Percentiles rank a stretch among this genome's conserved stretches.
These are phyloP conservation scores for Solanum lycopersicoides DNA, from an alignment of 257 asterid genomes.

Conservation along the genomic window DNA sequence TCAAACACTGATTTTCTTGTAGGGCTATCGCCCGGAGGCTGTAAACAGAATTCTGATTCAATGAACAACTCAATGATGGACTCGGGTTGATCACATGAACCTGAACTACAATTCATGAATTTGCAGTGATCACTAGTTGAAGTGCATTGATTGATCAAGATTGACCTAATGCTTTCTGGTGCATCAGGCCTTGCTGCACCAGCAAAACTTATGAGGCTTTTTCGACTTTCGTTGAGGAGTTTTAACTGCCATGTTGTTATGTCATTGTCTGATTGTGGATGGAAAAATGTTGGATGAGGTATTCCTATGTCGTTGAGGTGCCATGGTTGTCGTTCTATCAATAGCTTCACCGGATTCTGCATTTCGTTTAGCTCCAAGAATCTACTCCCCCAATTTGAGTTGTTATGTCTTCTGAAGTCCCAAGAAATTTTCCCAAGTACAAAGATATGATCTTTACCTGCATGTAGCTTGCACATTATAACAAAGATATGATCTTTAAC, in stretches of 20 bases:
- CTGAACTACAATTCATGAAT: constrained; percentile 43
- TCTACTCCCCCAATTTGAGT: constrained; percentile 47
- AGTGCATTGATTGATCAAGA: constrained; percentile 39
- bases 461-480: not conserved
- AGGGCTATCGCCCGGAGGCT: constrained; percentile 70
- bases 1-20: constrained; percentile 71
- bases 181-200: constrained; percentile 52
- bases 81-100: constrained; percentile 36
- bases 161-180: constrained; percentile 31
- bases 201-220: constrained; percentile 40
- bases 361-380: constrained; percentile 46
- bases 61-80: constrained; percentile 27
- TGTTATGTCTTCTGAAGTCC: constrained; percentile 50
- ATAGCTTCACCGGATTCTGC: constrained; percentile 60
- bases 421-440: constrained; percentile 59
- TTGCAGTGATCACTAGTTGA: constrained; percentile 13
- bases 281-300: constrained; percentile 71
- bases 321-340: constrained; percentile 69
- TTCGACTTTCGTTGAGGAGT: constrained; percentile 10
- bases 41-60: constrained; percentile 64
- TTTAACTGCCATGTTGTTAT: constrained; percentile 44
- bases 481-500: not conserved
- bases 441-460: constrained; percentile 44
- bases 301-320: constrained; percentile 43
- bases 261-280: constrained; percentile 51